These are phyloP conservation scores for Jaltomata sinuosa DNA, from an alignment of 257 asterid species.

Conservation along the genomic window DNA sequence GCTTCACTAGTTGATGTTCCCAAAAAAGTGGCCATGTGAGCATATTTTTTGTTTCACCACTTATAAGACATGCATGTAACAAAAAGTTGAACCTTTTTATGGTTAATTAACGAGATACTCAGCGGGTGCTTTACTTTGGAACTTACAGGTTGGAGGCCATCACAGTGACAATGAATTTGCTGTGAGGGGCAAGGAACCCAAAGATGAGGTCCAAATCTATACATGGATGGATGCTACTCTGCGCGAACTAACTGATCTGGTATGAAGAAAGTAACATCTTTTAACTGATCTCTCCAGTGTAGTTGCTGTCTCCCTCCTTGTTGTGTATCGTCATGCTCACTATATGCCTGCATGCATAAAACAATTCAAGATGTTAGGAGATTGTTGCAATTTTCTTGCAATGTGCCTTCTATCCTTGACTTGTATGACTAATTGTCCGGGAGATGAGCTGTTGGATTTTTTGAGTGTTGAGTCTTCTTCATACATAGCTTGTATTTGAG, in stretches of 20 bases:
- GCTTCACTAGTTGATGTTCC: not conserved
- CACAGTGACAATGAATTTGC: slow-evolving; percentile 75
- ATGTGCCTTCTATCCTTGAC: not conserved
- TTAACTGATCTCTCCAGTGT: not conserved
- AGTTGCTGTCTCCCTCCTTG: not conserved
- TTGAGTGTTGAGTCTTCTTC: not conserved
- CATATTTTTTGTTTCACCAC: not conserved
- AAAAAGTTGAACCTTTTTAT: not conserved
- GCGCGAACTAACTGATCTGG: slow-evolving; percentile 98
- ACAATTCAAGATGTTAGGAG: not conserved
- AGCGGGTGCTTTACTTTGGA: not conserved
- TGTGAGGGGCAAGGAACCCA: slow-evolving; percentile 98
- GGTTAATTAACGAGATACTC: not conserved
- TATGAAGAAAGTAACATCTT: slow-evolving; percentile 13
- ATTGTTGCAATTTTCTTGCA: not conserved
- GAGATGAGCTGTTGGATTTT: not conserved
- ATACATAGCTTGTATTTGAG: not conserved
- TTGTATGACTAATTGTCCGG: not conserved
- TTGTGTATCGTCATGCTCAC: not conserved
- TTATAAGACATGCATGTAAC: not conserved
- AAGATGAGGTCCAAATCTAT: slow-evolving; percentile 96
- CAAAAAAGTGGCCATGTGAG: not conserved
- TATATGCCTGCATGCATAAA: not conserved
- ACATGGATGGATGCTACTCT: slow-evolving; percentile 99
- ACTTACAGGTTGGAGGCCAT: slow-evolving; percentile 74